Percentiles rank a stretch among this genome's conserved stretches.
Evolutionary conservation across 2,329 filamentous ascomycete genomes (phyloP).

Genomic region (Colletotrichum sp.): DNA sequence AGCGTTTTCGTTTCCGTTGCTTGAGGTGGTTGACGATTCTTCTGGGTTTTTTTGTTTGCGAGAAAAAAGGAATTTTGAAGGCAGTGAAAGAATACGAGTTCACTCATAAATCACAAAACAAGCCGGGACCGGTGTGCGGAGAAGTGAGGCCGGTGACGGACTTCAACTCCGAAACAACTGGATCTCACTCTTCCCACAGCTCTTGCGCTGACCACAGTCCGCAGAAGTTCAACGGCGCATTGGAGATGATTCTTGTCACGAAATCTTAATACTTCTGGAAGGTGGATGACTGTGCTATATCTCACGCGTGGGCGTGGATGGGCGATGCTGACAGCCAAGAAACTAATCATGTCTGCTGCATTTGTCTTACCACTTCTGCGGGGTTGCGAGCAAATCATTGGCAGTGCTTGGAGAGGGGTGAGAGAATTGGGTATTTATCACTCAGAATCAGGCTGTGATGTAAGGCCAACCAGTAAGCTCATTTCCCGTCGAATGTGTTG

Average conservation of each 20-base stretch:
- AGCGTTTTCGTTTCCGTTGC: neutral
- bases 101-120: neutral
- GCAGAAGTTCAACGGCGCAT: rapidly evolving
- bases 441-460: too few species aligned
- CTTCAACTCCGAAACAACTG: neutral
- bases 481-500: too few species aligned
- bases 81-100: neutral
- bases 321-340: too few species aligned
- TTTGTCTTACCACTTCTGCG: too few species aligned
- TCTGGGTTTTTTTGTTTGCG: rapidly evolving
- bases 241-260: rapidly evolving
- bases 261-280: too few species aligned
- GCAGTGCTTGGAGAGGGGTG: too few species aligned
- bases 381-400: too few species aligned
- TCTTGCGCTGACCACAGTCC: neutral
- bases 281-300: rapidly evolving
- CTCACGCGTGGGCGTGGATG: too few species aligned
- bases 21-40: neutral
- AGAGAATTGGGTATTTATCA: too few species aligned
- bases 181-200: neutral
- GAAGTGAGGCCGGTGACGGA: neutral
- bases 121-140: neutral
- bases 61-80: rapidly evolving
- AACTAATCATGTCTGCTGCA: too few species aligned
- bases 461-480: too few species aligned